Conservation (phyloP, 768 basidiomycete species). For the Termitomyces titanicus region DNA sequence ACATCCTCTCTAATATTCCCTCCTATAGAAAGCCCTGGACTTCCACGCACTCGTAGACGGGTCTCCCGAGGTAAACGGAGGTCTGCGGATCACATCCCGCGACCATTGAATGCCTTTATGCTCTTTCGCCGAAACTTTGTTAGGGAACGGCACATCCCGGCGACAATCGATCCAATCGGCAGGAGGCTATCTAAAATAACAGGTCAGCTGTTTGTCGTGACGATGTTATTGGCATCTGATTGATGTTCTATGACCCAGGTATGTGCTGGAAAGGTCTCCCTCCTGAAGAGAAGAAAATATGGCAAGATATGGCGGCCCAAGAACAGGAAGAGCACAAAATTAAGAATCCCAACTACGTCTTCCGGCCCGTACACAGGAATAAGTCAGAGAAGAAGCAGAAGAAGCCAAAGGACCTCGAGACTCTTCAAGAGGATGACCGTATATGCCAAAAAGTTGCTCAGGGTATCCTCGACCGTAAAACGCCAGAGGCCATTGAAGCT, state of each 20-base stretch:
- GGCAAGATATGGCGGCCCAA: conserved; percentile 69
- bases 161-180: conserved; percentile 45
- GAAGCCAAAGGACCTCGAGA: no score
- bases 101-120: conserved; percentile 84
- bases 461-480: conserved; percentile 62
- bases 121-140: conserved; percentile 81
- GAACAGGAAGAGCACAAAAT: conserved; percentile 70
- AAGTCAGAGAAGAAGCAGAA: conserved; percentile 36
- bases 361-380: conserved; percentile 50
- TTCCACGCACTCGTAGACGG: conserved; percentile 39
- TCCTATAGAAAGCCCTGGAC: conserved; percentile 31
- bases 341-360: conserved; percentile 63
- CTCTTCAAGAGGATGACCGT: conserved; percentile 54
- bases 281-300: conserved; percentile 62
- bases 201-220: conserved; percentile 34
- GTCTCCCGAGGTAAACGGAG: conserved; percentile 63
- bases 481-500: conserved; percentile 60
- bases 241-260: conserved; percentile 37
- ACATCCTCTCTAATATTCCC: conserved; percentile 49
- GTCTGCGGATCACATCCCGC: conserved; percentile 63
- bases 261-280: conserved; percentile 74
- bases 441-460: conserved; percentile 66
- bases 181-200: conserved; percentile 38
- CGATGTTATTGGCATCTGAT: conserved; percentile 13
- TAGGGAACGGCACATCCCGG: conserved; percentile 71